phyloP scores from a whole-genome alignment of 768 basidiomycete genomes.

The Mycena polygramma region DNA sequence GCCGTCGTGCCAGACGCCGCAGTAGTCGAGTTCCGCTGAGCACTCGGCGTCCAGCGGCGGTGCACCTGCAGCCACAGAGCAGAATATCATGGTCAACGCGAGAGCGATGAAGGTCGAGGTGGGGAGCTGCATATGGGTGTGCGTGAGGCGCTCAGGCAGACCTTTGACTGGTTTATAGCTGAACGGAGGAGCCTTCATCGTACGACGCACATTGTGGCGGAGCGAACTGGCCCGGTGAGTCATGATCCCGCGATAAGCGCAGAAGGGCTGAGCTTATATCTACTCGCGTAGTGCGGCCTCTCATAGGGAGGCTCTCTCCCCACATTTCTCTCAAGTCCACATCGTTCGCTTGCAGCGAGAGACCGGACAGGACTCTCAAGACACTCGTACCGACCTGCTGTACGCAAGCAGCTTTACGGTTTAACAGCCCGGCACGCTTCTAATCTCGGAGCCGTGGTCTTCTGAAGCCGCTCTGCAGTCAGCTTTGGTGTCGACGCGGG shows the following conservation, averaged over 20 bases:
- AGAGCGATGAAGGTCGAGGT: not conserved
- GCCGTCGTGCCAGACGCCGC: constrained; percentile 8
- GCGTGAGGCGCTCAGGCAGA: not conserved
- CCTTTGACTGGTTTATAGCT: not conserved
- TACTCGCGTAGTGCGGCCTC: not conserved
- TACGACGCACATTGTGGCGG: not conserved
- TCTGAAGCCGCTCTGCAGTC: too few species aligned
- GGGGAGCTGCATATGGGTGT: constrained; percentile 1
- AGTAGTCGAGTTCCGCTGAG: not conserved
- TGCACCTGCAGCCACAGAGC: not conserved
- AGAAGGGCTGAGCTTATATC: constrained; percentile 1
- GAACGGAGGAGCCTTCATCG: not conserved
- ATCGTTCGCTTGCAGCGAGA: not conserved
- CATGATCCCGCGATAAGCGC: not conserved
- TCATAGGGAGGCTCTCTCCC: not conserved
- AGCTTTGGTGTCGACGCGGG: too few species aligned
- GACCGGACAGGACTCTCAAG: too few species aligned
- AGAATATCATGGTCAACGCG: not conserved
- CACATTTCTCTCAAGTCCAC: not conserved
- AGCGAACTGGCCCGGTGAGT: constrained; percentile 1
- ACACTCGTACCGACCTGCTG: too few species aligned
- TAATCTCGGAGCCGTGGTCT: too few species aligned
- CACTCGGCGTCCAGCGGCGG: not conserved
- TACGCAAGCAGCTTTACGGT: too few species aligned
- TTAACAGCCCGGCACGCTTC: too few species aligned